Percentiles rank a stretch among this genome's conserved stretches.
These are phyloP conservation scores for Ganoderma leucocontextum DNA, from an alignment of 1,284 basidiomycete species.

Conservation along the genomic window DNA sequence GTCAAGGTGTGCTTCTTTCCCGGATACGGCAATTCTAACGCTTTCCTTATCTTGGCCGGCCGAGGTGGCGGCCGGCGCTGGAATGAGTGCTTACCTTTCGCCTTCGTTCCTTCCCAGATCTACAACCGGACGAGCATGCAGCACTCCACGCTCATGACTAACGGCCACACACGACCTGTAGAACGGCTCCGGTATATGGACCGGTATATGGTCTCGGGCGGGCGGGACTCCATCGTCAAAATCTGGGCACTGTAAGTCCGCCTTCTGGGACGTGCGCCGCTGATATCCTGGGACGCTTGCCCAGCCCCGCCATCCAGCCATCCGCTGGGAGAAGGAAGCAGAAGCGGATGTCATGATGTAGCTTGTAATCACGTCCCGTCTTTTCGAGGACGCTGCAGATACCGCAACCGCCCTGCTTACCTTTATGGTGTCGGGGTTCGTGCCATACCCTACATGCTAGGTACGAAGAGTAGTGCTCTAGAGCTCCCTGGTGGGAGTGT, in stretches of 20 bases:
- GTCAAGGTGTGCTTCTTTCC: slow-evolving; percentile 70
- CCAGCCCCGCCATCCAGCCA: not conserved
- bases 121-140: slow-evolving; percentile 97
- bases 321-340: slow-evolving; percentile 7
- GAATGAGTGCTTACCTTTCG: slow-evolving; percentile 15
- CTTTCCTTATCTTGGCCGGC: not conserved
- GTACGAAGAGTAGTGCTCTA: slow-evolving; percentile 8
- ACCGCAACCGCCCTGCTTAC: slow-evolving; percentile 7
- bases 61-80: slow-evolving; percentile 16
- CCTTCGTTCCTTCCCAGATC: slow-evolving; percentile 58
- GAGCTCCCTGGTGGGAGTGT: slow-evolving; percentile 17
- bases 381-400: too few relatives aligned
- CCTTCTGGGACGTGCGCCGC: slow-evolving; percentile 1
- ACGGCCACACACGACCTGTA: slow-evolving; percentile 93
- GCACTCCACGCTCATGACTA: slow-evolving; percentile 84
- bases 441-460: slow-evolving; percentile 7
- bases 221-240: slow-evolving; percentile 88
- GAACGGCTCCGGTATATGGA: slow-evolving; percentile 96
- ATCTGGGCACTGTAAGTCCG: slow-evolving; percentile 90
- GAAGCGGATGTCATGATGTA: not conserved
- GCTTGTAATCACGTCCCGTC: not conserved
- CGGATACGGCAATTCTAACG: not conserved
- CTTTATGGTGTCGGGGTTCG: slow-evolving; percentile 5
- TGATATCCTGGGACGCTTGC: not conserved
- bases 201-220: slow-evolving; percentile 92